Percentiles rank a stretch among this genome's conserved stretches.
These are phyloP conservation scores for Saccharomycopsis hybrid DNA, from an alignment of 1,139 yeast species.

Conservation along the genomic window DNA sequence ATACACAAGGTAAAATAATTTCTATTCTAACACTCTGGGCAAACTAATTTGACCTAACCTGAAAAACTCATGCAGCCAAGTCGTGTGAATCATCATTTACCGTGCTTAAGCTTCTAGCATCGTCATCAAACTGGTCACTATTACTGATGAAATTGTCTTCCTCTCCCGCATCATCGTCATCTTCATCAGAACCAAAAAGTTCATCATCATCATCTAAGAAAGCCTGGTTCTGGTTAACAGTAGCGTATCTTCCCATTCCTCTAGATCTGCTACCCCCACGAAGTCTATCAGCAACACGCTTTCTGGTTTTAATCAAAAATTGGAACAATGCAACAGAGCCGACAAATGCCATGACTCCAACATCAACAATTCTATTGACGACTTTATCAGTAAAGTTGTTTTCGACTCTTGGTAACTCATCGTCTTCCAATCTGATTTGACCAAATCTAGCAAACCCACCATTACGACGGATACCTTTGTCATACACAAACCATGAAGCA, in stretches of 20 bases:
- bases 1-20: too few relatives aligned
- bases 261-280: conserved; percentile 21
- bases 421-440: conserved; percentile 79
- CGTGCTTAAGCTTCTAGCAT: conserved; percentile 18
- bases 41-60: too few relatives aligned
- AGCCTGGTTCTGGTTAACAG: conserved; percentile 37
- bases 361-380: conserved; percentile 55
- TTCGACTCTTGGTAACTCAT: conserved; percentile 47
- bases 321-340: conserved; percentile 42
- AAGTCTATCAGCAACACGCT: conserved; percentile 34
- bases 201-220: conserved; percentile 43
- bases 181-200: conserved; percentile 44
- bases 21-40: too few relatives aligned
- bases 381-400: conserved; percentile 56
- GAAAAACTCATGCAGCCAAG: too few relatives aligned
- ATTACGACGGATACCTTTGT: conserved; percentile 71
- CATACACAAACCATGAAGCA: conserved; percentile 70
- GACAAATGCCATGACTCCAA: conserved; percentile 46
- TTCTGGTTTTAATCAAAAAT: conserved; percentile 34
- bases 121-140: conserved; percentile 20
- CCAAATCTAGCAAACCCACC: conserved; percentile 81
- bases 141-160: conserved; percentile 14
- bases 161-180: conserved; percentile 44
- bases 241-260: conserved; percentile 39
- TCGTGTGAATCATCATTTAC: not conserved